Conservation (phyloP, 2,329 filamentous ascomycete genomes). For the Venturia nashicola region DNA sequence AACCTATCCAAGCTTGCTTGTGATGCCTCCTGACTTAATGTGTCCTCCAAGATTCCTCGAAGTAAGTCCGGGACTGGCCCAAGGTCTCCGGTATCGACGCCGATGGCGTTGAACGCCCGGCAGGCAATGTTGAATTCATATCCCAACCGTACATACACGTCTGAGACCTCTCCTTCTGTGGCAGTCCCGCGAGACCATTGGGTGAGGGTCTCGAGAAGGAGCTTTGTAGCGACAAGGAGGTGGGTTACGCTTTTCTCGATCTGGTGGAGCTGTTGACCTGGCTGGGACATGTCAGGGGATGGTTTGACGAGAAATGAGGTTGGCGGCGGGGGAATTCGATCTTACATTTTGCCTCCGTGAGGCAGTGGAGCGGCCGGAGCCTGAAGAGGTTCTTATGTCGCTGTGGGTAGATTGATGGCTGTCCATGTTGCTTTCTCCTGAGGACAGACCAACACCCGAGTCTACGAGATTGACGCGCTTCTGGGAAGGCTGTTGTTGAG, state of each 20-base stretch:
- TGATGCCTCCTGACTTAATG: conserved; percentile 90
- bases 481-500: not conserved
- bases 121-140: conserved; percentile 99
- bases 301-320: not conserved
- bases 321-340: not conserved
- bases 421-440: conserved; percentile 34
- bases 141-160: conserved; percentile 92
- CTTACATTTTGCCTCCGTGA: conserved; percentile 18
- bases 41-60: conserved; percentile 85
- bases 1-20: conserved; percentile 89
- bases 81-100: conserved; percentile 86
- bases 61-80: conserved; percentile 90
- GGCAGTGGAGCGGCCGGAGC: conserved; percentile 50
- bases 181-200: conserved; percentile 92
- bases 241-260: conserved; percentile 99
- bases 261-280: conserved; percentile 71
- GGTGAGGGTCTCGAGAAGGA: conserved; percentile 91
- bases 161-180: conserved; percentile 88
- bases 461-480: not conserved
- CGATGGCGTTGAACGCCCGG: conserved; percentile 90
- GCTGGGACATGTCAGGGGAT: conserved; percentile 29
- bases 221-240: conserved; percentile 92
- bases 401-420: conserved; percentile 25
- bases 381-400: conserved; percentile 51
- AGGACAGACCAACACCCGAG: conserved; percentile 10